Base-by-base conservation (phyloP, 2,329 filamentous ascomycete species). In the Fragosphaeria purpurea region DNA sequence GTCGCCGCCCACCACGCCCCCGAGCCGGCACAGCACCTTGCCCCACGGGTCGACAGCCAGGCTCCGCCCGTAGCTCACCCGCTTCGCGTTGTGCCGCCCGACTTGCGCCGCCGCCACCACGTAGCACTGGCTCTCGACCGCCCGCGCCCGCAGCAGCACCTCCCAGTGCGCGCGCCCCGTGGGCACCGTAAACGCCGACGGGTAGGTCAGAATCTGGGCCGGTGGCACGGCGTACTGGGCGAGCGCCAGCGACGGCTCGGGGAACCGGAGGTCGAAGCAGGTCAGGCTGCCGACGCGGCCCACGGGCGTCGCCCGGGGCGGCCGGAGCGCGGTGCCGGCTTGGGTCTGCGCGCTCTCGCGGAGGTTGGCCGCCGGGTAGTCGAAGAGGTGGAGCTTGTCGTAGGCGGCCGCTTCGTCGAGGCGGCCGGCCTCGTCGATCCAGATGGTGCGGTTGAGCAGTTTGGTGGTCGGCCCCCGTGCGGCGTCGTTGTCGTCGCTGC, bases 321-420 rank as follows among this genome's bases (percentile, higher is more conserved):
- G 65, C 1, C 80, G 58, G 43, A 65, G 46, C 4, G 53, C 51
- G 1, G 62, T 58, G 5, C 63, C 62, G 6, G 53, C 57, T 53
- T 60, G 56, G 39, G 63, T 60, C 55, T 60, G 57, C 9, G 54
- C 55, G 49, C 56, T 58, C 61, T 78, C 75, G 52, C 65, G 68
- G 22, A 78, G 70, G 8, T 61, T 58, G 11, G 70, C 74, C 9
- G 61, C 59, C 6, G 70, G 73, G 57, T 77, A 78, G 66, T 96
- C 88, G 67, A 97, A 96, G 11, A 96, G 75, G 64, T 96, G 90
- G 35, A 95, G 70, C 66, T 97, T 97, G 65, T 95, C 85, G 68
- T 96, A 96, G 6, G 65, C 56, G 3, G 70, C 61, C 42, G 66
- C 59, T 9, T 47, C 50, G 13, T 49, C 49, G 37, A 80, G 64